A percentile compares a stretch with the other conserved stretches of the same genome.
Conservation (phyloP, 176 grass and related monocot species). For the Puya raimondii region DNA sequence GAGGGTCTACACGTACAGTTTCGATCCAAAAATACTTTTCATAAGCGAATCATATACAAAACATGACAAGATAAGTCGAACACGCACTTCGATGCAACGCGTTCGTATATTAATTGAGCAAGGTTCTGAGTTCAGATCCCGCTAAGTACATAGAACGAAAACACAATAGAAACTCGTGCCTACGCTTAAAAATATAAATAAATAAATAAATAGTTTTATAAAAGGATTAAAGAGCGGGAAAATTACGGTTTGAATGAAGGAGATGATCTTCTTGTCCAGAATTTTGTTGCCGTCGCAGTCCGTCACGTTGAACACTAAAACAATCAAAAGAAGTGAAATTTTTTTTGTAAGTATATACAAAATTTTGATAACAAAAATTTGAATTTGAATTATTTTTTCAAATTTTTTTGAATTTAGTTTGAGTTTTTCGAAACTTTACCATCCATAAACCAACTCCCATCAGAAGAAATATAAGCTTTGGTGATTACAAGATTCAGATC, state of each 20-base stretch:
- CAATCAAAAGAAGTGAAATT: background rate
- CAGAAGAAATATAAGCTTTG: conserved; percentile 80
- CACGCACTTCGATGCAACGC: no score
- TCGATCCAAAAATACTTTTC: background rate
- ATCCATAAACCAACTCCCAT: conserved; percentile 95
- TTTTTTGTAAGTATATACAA: background rate
- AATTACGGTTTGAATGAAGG: conserved; percentile 66
- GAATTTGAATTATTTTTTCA: background rate
- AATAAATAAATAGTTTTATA: no score
- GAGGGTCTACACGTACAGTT: conserved; percentile 41
- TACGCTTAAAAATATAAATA: no score
- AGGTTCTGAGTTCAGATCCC: background rate
- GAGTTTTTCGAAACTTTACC: conserved; percentile 22
- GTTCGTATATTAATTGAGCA: no score
- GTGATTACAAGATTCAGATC: conserved; percentile 77
- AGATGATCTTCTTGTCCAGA: conserved; percentile 39
- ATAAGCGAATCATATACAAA: no score
- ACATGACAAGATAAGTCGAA: no score
- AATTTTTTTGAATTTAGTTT: background rate
- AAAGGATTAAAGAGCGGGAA: background rate
- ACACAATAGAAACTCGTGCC: no score
- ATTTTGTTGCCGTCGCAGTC: conserved; percentile 66
- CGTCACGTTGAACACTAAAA: conserved; percentile 76
- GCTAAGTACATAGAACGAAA: no score
- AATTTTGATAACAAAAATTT: background rate